These are phyloP conservation scores for Hortiboletus campestris DNA, from an alignment of 768 basidiomycete genomes.

Conservation along the genomic window DNA sequence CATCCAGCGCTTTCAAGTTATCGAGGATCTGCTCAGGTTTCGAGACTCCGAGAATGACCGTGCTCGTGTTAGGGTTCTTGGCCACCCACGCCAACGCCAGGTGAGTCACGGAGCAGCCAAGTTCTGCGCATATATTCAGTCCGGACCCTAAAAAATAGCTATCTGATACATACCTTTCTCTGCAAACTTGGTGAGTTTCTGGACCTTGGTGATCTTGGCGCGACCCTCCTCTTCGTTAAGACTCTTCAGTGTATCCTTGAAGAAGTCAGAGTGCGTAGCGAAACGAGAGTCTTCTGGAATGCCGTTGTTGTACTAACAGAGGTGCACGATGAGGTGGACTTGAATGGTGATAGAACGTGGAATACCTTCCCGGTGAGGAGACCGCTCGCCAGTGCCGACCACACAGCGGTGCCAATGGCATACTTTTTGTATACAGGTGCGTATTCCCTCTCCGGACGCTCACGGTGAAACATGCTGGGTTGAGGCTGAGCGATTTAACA, in stretches of 20 bases:
- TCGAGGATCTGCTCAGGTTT: constrained; percentile 48
- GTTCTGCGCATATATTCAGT: constrained; percentile 26
- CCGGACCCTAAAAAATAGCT: too few relatives aligned
- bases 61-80: constrained; percentile 47
- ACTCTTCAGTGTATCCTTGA: constrained; percentile 43
- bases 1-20: constrained; percentile 51
- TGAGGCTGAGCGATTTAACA: neutral
- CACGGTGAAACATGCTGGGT: constrained; percentile 50
- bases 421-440: constrained; percentile 46
- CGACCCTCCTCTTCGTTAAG: constrained; percentile 42
- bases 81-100: constrained; percentile 59
- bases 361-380: constrained; percentile 52
- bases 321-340: neutral
- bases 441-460: constrained; percentile 56
- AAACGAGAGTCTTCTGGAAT: constrained; percentile 53
- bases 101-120: constrained; percentile 47
- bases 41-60: constrained; percentile 48
- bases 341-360: neutral
- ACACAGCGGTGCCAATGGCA: constrained; percentile 49
- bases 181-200: constrained; percentile 45
- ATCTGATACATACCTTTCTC: constrained; percentile 27
- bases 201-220: constrained; percentile 48
- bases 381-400: constrained; percentile 55
- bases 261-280: constrained; percentile 45
- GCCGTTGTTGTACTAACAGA: constrained; percentile 44